Percentiles rank a stretch among this genome's conserved stretches.
Conservation (phyloP, 2,329 filamentous ascomycete genomes). For the Periconia sp. region DNA sequence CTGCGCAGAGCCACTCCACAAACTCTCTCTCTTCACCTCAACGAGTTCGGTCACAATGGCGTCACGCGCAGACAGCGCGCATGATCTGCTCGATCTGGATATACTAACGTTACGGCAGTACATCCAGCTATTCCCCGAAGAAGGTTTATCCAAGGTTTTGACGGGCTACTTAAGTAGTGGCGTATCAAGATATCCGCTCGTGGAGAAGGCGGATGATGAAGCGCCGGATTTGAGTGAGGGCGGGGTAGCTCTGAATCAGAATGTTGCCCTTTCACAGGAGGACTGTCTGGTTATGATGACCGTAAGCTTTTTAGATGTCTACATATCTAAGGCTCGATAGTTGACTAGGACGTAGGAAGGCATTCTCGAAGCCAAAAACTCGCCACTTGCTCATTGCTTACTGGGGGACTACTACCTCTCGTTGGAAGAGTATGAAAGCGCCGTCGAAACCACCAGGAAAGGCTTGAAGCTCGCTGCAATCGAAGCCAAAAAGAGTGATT, state of each 20-base stretch:
- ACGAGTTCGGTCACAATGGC: constrained; percentile 24
- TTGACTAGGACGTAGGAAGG: constrained; percentile 43
- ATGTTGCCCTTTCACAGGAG: constrained; percentile 66
- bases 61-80: constrained; percentile 39
- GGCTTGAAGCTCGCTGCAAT: constrained; percentile 63
- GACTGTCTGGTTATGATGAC: constrained; percentile 81
- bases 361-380: constrained; percentile 57
- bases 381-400: constrained; percentile 79
- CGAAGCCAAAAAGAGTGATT: constrained; percentile 67
- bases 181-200: constrained; percentile 76
- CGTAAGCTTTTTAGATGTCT: constrained; percentile 14
- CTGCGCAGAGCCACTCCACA: not conserved
- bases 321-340: not conserved
- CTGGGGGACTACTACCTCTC: constrained; percentile 81
- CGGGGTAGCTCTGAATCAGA: constrained; percentile 46
- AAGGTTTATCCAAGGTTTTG: constrained; percentile 79
- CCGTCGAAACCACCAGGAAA: constrained; percentile 76
- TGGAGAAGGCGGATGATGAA: constrained; percentile 38
- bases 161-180: constrained; percentile 80
- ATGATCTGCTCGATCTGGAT: constrained; percentile 67
- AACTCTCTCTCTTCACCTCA: constrained; percentile 3
- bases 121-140: constrained; percentile 79
- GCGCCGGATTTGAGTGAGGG: constrained; percentile 50
- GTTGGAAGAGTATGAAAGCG: constrained; percentile 81
- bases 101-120: constrained; percentile 77